A percentile compares a stretch with the other conserved stretches of the same genome.
Conservation (phyloP, 208 protist genomes). For the Acanthamoeba comandoni region DNA sequence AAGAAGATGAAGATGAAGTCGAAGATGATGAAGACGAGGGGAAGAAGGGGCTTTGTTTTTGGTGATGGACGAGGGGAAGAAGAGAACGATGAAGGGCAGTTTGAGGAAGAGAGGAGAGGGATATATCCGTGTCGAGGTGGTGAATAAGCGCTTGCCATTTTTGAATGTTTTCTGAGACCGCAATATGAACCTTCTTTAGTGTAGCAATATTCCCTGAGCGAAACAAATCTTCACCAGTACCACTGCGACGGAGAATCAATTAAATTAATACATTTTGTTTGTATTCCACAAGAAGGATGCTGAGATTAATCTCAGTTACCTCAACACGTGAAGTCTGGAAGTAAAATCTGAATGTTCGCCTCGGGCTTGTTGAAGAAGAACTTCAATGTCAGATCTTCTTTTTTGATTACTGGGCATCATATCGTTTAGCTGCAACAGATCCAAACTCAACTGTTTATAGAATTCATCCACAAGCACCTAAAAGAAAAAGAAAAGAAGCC, state of each 20-base stretch:
- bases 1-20: conserved; percentile 15
- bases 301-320: conserved; percentile 1
- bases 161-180: background rate
- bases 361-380: background rate
- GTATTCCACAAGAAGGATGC: background rate
- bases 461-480: conserved; percentile 35
- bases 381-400: background rate
- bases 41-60: background rate
- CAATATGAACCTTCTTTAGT: background rate
- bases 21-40: background rate
- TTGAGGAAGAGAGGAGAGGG: conserved; percentile 26
- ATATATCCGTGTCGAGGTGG: conserved; percentile 34
- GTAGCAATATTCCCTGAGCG: background rate
- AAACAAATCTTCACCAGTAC: background rate
- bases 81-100: background rate
- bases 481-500: background rate
- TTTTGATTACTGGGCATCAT: conserved; percentile 3
- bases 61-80: background rate
- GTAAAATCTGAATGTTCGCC: conserved; percentile 9
- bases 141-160: conserved; percentile 48
- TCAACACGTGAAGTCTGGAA: background rate
- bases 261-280: background rate
- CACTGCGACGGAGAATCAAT: background rate
- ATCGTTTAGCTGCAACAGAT: background rate
- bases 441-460: background rate